Evolutionary conservation across 225 moss, liverwort and hornwort species (phyloP), one percentile per base, ranked within the genome.

Genomic region (Antitrichia curtipendula): DNA sequence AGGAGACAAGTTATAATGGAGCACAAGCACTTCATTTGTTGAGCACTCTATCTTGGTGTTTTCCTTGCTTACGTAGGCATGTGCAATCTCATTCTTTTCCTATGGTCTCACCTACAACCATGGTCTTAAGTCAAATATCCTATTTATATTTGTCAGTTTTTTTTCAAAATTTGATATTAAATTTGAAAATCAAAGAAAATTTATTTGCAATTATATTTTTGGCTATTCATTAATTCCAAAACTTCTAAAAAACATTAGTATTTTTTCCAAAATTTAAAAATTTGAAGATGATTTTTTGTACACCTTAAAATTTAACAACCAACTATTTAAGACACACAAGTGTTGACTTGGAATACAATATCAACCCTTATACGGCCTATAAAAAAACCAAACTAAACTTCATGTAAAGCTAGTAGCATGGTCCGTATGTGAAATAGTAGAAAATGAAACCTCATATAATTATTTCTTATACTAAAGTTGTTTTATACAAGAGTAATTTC

Each of bases 51-150:
- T 54, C 7, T 54, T 38, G 2, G 3, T 38, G 8, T 78, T 11
- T 18, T 40, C 19, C 1, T 4, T 57, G 1, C 8, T 38, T 57
- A 7, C 1, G 1, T 0, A 0, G 0, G 7, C 5, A 27, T 15
- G 3, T 25, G 4, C n/a, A 54, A 78, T 27, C 4, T 56, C 0
- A 4, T 3, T 66, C 12, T 13, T 22, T 59, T 3, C 38, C 40
- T 38, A 4, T 45, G 1, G n/a, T 64, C 6, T 18, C 22, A 21
- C 9, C 80, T 62, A 34, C 9, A 34, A 32, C 53, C 24, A 54
- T 49, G 17, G 0, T 23, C 8, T 58, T 54, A 3, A 24, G 4
- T 23, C 5, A 49, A 23, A 34, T 25, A 10, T 0, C 12, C 5
- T 10, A 10, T 0, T 15, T 10, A 10, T 1, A 15, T 61, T 32